Evolutionary conservation across 441 rosid species (phyloP), one percentile per base, ranked within the genome.

Genomic region (Aquilaria agallochum): DNA sequence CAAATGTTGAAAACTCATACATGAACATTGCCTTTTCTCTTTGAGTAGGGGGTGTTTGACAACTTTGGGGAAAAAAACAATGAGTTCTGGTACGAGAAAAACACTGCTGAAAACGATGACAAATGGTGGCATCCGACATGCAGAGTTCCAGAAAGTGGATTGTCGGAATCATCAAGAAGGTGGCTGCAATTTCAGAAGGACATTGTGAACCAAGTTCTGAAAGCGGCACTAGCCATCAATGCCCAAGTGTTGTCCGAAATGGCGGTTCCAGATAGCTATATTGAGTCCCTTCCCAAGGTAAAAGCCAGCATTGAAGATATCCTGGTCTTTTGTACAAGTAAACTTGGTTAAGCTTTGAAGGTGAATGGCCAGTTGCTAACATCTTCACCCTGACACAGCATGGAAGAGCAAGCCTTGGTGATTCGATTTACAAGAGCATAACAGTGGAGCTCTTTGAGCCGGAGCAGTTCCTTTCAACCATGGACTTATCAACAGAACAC

Each of bases 61-160:
- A 83, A 80, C 65, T 83, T 83, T 72, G 5, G 15, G 27, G 75
- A 73, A 64, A 78, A 74, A 64, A 78, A 74, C 52, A 70, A 58
- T 9, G 92, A 86, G 68, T 86, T 86, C 67, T 60, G 31, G 52
- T 86, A 86, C 48, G 74, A 75, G 14, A 77, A 84, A 6, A 80
- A 2, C 52, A 9, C 67, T 12, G 75, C 70, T 67, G 75, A 82
- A 68, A 74, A 65, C 56, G 88, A 80, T 27, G 89, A 83, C n/a
- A 86, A 84, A 70, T 86, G 92, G 92, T 84, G 92, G 92, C 66
- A 78, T 0, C 89, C 86, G 1, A 58, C 66, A 5, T 82, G 80
- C n/a, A 77, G 72, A 62, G 77, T 81, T 36, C 81, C 84, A 3
- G 33, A 59, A 13, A 65, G 65, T 55, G 89, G 86, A 59, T 67